Percentiles rank a stretch among this genome's conserved stretches.
Evolutionary conservation across 2,329 filamentous ascomycete genomes (phyloP).

Genomic region (Cladobotryum protrusum): DNA sequence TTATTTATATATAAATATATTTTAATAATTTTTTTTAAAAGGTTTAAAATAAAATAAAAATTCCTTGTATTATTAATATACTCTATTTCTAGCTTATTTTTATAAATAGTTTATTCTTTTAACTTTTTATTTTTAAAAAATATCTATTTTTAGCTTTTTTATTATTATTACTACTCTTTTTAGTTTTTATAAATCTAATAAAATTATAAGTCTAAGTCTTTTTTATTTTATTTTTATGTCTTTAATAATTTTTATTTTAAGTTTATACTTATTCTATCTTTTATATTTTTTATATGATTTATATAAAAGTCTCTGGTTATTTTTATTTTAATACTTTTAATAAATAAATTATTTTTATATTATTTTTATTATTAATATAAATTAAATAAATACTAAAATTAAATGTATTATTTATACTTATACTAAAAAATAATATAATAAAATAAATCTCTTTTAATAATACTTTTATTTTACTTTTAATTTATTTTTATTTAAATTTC

Average conservation of each 20-base stretch:
- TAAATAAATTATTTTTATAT: not conserved
- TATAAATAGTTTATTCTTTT: no score
- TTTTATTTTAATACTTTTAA: not conserved
- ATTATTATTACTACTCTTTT: slow-evolving; percentile 1
- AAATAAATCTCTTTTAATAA: not conserved
- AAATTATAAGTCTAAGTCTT: no score
- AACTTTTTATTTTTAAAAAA: slow-evolving; percentile 5
- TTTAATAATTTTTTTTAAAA: not conserved
- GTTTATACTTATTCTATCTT: slow-evolving; percentile 1
- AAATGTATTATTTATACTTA: not conserved
- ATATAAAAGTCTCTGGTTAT: not conserved
- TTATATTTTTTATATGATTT: slow-evolving; percentile 1
- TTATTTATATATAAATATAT: slow-evolving; percentile 3
- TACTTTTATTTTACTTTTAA: no score
- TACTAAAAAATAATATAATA: not conserved
- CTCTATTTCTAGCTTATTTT: no score
- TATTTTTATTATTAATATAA: not conserved
- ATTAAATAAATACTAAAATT: no score
- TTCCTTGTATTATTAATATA: not conserved
- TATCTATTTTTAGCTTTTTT: no score
- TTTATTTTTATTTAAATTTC: no score
- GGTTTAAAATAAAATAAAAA: not conserved
- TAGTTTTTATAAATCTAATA: not conserved
- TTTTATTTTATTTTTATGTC: not conserved
- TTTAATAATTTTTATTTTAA: not conserved